These are phyloP conservation scores for Eucalyptus sp. DNA, from an alignment of 345 rosid genomes.

Conservation along the genomic window DNA sequence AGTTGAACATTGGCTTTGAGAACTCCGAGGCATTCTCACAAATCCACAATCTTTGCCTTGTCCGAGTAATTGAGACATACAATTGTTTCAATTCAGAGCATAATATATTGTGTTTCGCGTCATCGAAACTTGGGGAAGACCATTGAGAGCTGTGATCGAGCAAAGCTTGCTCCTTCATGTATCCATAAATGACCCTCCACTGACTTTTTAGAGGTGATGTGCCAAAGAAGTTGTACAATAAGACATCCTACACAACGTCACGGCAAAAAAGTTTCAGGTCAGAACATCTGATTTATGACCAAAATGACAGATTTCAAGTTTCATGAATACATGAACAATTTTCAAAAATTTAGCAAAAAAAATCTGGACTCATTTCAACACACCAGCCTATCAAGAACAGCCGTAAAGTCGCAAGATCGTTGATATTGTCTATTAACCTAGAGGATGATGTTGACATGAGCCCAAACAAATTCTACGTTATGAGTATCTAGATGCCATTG, in stretches of 20 bases:
- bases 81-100: slow-evolving; percentile 27
- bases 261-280: not conserved
- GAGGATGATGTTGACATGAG: no score
- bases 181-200: slow-evolving; percentile 43
- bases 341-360: no score
- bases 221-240: slow-evolving; percentile 40
- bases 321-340: no score
- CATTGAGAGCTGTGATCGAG: not conserved
- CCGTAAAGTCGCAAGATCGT: no score
- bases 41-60: slow-evolving; percentile 46
- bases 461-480: no score
- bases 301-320: no score
- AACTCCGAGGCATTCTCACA: slow-evolving; percentile 26
- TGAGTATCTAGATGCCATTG: no score
- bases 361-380: no score
- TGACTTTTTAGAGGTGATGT: slow-evolving; percentile 25
- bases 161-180: slow-evolving; percentile 1
- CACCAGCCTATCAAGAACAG: no score
- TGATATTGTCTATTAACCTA: no score
- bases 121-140: slow-evolving; percentile 12
- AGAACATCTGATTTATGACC: no score
- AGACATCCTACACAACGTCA: slow-evolving; percentile 20
- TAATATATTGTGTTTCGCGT: slow-evolving; percentile 20
- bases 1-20: slow-evolving; percentile 10
- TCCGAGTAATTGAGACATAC: slow-evolving; percentile 32